These are phyloP conservation scores for Crithidia fasciculata DNA, from an alignment of 208 protist genomes.

Conservation along the genomic window DNA sequence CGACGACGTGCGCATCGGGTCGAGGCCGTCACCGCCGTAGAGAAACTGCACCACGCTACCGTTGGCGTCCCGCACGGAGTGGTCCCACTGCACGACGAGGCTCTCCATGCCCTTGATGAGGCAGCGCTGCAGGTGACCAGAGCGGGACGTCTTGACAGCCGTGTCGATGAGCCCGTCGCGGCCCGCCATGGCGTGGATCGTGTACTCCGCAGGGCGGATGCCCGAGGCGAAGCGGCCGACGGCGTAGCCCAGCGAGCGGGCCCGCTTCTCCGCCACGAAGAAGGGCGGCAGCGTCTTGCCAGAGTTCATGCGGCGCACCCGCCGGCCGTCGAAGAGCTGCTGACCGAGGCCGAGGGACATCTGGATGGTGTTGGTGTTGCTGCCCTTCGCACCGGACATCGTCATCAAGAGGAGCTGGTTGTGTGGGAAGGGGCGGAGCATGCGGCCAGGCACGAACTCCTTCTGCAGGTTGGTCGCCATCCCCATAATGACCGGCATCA, in stretches of 20 bases:
- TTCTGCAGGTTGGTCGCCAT: conserved; percentile 85
- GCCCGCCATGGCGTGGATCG: conserved; percentile 99
- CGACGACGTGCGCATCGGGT: conserved; percentile 94
- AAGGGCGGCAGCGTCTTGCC: conserved; percentile 97
- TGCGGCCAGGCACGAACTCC: conserved; percentile 88
- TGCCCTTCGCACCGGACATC: conserved; percentile 98
- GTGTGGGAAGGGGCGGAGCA: conserved; percentile 94
- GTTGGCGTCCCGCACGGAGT: conserved; percentile 95
- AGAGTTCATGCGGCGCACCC: conserved; percentile 96
- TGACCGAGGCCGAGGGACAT: conserved; percentile 97
- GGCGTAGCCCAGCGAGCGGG: conserved; percentile 90
- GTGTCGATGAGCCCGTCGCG: conserved; percentile 99
- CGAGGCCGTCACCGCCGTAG: conserved; percentile 99
- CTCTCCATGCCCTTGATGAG: conserved; percentile 98
- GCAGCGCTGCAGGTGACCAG: conserved; percentile 98
- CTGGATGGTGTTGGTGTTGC: conserved; percentile 98
- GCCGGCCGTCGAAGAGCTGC: conserved; percentile 98
- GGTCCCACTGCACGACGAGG: conserved; percentile 94
- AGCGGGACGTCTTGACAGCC: conserved; percentile 99
- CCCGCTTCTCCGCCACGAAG: conserved; percentile 73
- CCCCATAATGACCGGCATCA: conserved; percentile 80
- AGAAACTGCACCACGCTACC: conserved; percentile 96
- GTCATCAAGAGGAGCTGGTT: conserved; percentile 99
- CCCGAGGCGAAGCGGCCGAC: conserved; percentile 98
- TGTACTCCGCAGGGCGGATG: conserved; percentile 99